These are phyloP conservation scores for Ceriops tagal DNA, from an alignment of 345 rosid genomes.

Conservation along the genomic window DNA sequence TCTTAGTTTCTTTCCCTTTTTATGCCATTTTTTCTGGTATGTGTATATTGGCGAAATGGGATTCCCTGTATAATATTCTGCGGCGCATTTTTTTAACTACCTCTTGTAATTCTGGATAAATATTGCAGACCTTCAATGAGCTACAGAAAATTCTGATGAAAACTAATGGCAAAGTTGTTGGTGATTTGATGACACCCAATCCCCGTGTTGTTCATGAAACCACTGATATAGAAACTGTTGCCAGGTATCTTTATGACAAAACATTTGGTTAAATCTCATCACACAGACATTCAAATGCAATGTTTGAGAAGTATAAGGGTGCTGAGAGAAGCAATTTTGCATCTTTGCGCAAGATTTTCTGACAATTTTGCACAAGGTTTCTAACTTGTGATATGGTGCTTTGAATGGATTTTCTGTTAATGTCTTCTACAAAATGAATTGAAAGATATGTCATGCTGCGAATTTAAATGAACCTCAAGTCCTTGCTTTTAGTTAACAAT, in stretches of 20 bases:
- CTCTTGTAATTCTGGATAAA: conserved; percentile 19
- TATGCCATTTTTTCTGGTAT: too few relatives aligned
- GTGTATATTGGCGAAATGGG: not conserved
- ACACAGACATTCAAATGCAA: not conserved
- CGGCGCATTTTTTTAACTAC: not conserved
- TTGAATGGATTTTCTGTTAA: not conserved
- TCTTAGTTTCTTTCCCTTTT: too few relatives aligned
- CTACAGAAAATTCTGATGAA: conserved; percentile 71
- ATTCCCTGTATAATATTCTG: not conserved
- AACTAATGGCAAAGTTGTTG: conserved; percentile 79
- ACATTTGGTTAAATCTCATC: not conserved
- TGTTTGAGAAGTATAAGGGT: not conserved
- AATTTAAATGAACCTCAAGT: not conserved
- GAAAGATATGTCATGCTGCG: not conserved
- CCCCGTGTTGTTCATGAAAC: conserved; percentile 74
- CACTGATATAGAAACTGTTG: conserved; percentile 85
- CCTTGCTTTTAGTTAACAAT: not conserved
- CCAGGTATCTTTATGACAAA: conserved; percentile 42
- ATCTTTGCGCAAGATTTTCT: too few relatives aligned
- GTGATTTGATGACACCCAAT: conserved; percentile 91
- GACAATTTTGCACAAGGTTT: not conserved
- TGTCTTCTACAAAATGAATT: not conserved
- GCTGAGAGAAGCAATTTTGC: not conserved
- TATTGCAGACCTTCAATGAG: conserved; percentile 66
- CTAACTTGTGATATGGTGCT: not conserved